Percentiles rank a stretch among this genome's conserved stretches.
Conservation (phyloP, 768 basidiomycete genomes). For the Candolleomyces aberdarensis region DNA sequence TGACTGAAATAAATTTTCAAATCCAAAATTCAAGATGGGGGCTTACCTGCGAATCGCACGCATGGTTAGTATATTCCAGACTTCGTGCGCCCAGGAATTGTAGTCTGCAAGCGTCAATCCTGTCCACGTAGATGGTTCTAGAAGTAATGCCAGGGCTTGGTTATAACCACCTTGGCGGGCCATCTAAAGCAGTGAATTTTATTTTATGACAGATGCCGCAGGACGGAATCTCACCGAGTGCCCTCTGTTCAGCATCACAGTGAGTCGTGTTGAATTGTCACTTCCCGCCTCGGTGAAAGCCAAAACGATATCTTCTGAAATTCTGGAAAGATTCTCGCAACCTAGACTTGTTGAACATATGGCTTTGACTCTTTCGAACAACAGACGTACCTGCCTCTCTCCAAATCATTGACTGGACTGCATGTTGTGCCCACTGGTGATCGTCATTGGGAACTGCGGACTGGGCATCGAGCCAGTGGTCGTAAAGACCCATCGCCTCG, state of each 20-base stretch:
- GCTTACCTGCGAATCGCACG: slow-evolving; percentile 66
- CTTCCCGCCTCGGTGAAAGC: slow-evolving; percentile 59
- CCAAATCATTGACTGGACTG: slow-evolving; percentile 75
- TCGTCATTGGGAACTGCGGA: slow-evolving; percentile 44
- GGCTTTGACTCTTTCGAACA: neutral
- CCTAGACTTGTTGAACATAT: slow-evolving; percentile 40
- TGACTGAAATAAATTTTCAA: neutral
- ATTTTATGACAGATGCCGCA: slow-evolving; percentile 7
- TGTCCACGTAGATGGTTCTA: slow-evolving; percentile 70
- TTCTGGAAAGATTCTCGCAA: slow-evolving; percentile 56
- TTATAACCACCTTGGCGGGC: slow-evolving; percentile 70
- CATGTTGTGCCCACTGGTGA: slow-evolving; percentile 72
- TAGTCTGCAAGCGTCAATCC: slow-evolving; percentile 65
- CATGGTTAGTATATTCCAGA: slow-evolving; percentile 75
- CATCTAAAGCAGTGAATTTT: slow-evolving; percentile 34
- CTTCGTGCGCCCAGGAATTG: slow-evolving; percentile 66
- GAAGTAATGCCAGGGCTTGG: slow-evolving; percentile 55
- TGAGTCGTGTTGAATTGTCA: slow-evolving; percentile 60
- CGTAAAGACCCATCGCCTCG: slow-evolving; percentile 65
- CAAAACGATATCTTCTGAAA: slow-evolving; percentile 69
- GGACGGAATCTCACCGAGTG: slow-evolving; percentile 46
- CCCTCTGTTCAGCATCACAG: slow-evolving; percentile 61
- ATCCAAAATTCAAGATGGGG: neutral
- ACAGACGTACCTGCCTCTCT: slow-evolving; percentile 52
- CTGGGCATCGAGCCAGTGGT: slow-evolving; percentile 66